Base-by-base conservation (phyloP, 345 rosid genomes). In the Populus nigra region DNA sequence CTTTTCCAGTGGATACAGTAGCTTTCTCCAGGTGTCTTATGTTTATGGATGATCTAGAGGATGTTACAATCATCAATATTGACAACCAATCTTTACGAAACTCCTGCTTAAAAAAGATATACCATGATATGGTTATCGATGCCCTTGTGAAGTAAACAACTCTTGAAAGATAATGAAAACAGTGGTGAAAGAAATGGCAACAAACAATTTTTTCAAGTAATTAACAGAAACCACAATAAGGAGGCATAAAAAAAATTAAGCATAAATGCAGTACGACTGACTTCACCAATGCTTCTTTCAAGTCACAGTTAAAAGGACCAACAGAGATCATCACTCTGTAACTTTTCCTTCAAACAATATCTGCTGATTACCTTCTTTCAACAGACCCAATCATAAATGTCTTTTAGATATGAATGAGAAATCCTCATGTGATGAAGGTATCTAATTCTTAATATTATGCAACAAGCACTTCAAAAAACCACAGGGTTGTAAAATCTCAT, bases 21-120 rank as follows among this genome's bases (percentile, higher is more conserved):
- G 99, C 99, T 84, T 96, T 96, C 86, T 96, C 99, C 88, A 96
- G 78, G 82, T 96, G 99, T 83, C 97, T 89, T 83, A 96, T 94
- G 86, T 90, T 96, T 81, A 96, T 91, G 29, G 97, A 92, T 78
- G 99, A 93, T 72, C 98, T 89, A 57, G 99, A 88, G 69, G 99
- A 96, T 68, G 99, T 96, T 79, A 93, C 99, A 83, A 93, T 89
- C 97, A 93, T 91, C 91, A 96, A 87, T 83, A 96, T 89, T 55
- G 89, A 91, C 82, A 96, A 67, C 99, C 99, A 96, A 85, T 92
- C 95, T 87, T 92, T 96, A 65, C 99, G 95, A 77, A 96, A 93
- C 72, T 90, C 98, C 99, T 96, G 90, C 71, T 83, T 74, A 86
- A 79, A 78, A 88, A 81, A 68, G 67, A 79, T n/a, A 78, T 33